Percentiles rank a stretch among this genome's conserved stretches.
These are phyloP conservation scores for Fagopyrum esculentum DNA, from an alignment of 148 eudicot genomes.

Conservation along the genomic window DNA sequence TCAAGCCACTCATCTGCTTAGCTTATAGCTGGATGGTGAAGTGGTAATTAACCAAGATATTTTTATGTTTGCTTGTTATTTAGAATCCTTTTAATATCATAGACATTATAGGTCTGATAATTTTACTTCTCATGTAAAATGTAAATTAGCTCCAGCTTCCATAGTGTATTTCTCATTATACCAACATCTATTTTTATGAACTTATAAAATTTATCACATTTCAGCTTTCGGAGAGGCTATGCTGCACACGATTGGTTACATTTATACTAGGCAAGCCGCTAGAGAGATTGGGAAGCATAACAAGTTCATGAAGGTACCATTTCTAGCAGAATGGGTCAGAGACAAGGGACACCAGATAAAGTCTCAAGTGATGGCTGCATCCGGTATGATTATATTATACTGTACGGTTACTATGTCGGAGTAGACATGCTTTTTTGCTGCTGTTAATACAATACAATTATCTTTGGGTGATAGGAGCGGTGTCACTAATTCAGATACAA, in stretches of 20 bases:
- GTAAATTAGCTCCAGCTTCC: background rate
- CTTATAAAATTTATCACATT: slow-evolving; percentile 11
- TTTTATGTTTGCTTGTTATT: background rate
- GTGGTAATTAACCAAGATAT: no score
- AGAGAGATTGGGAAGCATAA: slow-evolving; percentile 73
- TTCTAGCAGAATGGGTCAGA: slow-evolving; percentile 92
- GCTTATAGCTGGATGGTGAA: no score
- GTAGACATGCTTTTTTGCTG: background rate
- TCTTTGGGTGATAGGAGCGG: slow-evolving; percentile 46
- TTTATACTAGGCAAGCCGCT: slow-evolving; percentile 88
- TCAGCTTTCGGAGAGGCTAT: slow-evolving; percentile 93
- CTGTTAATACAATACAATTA: background rate
- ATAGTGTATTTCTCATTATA: background rate
- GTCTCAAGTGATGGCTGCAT: slow-evolving; percentile 82
- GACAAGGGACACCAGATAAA: slow-evolving; percentile 85
- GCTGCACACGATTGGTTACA: slow-evolving; percentile 93
- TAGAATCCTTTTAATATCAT: background rate
- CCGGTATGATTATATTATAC: slow-evolving; percentile 39
- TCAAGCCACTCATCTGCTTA: no score
- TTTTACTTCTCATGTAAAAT: background rate
- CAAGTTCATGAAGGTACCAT: slow-evolving; percentile 69
- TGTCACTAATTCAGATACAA: slow-evolving; percentile 62
- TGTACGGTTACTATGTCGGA: background rate
- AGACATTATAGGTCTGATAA: background rate
- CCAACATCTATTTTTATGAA: background rate